phyloP scores from a whole-genome alignment of 768 basidiomycete species.

The Leucosporidium creatinivorum region DNA sequence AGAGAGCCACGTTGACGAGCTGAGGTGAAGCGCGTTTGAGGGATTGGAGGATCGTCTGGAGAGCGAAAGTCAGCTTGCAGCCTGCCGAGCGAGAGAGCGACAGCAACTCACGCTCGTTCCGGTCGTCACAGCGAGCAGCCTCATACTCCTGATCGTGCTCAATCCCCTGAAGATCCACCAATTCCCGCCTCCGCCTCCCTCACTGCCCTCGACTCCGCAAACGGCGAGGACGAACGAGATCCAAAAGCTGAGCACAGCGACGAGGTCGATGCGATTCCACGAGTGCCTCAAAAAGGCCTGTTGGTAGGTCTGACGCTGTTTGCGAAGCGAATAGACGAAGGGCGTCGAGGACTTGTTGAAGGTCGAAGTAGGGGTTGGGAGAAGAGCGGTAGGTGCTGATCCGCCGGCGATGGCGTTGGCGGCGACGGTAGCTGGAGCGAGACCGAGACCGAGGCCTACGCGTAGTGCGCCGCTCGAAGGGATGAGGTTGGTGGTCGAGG shows the following conservation, averaged over 20 bases:
- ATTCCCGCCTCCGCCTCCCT: constrained; percentile 43
- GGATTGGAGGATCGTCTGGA: constrained; percentile 76
- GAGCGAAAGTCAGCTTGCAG: background rate
- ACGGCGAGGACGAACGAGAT: constrained; percentile 64
- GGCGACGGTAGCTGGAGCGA: no score
- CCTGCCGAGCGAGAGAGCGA: background rate
- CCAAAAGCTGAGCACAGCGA: constrained; percentile 85
- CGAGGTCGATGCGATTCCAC: constrained; percentile 82
- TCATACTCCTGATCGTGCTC: constrained; percentile 71
- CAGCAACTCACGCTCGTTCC: constrained; percentile 72
- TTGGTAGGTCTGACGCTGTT: constrained; percentile 38
- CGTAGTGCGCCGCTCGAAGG: no score
- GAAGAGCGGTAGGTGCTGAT: no score
- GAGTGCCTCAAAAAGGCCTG: constrained; percentile 86
- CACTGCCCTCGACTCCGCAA: constrained; percentile 53
- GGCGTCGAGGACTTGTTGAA: constrained; percentile 32
- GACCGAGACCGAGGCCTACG: no score
- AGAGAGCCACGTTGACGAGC: constrained; percentile 82
- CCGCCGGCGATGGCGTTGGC: no score
- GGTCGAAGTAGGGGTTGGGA: no score
- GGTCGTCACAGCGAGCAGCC: constrained; percentile 75
- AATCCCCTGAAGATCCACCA: constrained; percentile 82
- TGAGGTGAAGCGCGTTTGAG: constrained; percentile 82
- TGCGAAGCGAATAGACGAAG: constrained; percentile 43
- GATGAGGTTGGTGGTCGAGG: no score